Percentiles rank a stretch among this genome's conserved stretches.
These are phyloP conservation scores for Talaromyces sp. DNA, from an alignment of 2,329 filamentous ascomycete genomes.

Conservation along the genomic window DNA sequence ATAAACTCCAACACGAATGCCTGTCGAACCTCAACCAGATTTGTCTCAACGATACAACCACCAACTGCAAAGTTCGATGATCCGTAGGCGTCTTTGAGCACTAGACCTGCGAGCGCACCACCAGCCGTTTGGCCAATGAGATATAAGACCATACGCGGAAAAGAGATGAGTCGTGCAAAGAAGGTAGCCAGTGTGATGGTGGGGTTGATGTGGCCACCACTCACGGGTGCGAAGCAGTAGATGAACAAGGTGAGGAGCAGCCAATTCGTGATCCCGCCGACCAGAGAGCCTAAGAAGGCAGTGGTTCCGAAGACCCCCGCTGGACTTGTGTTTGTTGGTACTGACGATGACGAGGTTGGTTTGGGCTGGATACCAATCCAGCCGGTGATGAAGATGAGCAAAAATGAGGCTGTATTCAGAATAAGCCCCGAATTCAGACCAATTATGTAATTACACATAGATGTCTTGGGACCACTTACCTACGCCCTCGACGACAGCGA, in stretches of 20 bases:
- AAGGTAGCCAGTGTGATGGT: slow-evolving; percentile 54
- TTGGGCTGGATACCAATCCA: slow-evolving; percentile 20
- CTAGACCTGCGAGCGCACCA: slow-evolving; percentile 43
- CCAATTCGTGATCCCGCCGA: slow-evolving; percentile 40
- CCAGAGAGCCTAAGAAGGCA: slow-evolving; percentile 29
- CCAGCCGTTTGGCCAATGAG: slow-evolving; percentile 46
- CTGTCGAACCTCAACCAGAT: slow-evolving; percentile 35
- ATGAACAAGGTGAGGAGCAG: slow-evolving; percentile 48
- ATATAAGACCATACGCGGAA: slow-evolving; percentile 50
- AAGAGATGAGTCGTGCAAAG: slow-evolving; percentile 48
- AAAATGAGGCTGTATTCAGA: slow-evolving; percentile 1
- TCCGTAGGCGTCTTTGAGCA: slow-evolving; percentile 36
- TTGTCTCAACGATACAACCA: slow-evolving; percentile 39
- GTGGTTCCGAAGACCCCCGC: slow-evolving; percentile 29
- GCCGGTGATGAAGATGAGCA: slow-evolving; percentile 17
- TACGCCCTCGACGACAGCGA: slow-evolving; percentile 41
- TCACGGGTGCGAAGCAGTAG: slow-evolving; percentile 48
- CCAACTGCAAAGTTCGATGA: slow-evolving; percentile 30
- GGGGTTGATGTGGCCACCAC: slow-evolving; percentile 54
- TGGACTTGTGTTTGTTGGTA: slow-evolving; percentile 19
- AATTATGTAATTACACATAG: neutral
- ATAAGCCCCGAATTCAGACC: neutral
- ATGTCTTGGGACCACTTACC: slow-evolving; percentile 21
- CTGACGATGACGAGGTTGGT: slow-evolving; percentile 19
- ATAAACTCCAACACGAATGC: slow-evolving; percentile 51